These are phyloP conservation scores for Blastomyces silverae DNA, from an alignment of 2,329 filamentous ascomycete genomes.

Conservation along the genomic window DNA sequence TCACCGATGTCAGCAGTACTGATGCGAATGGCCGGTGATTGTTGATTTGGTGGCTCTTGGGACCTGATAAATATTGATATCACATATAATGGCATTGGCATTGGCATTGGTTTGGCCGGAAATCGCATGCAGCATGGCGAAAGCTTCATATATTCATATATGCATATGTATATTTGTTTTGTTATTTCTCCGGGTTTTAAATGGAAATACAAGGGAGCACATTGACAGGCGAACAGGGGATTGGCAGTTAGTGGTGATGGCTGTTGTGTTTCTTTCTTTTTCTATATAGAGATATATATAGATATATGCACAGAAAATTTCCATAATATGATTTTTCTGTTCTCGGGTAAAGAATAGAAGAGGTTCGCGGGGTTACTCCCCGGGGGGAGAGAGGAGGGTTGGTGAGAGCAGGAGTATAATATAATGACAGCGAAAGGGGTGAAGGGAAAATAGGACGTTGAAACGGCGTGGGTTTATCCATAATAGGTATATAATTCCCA, in stretches of 20 bases:
- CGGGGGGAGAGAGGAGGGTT: neutral
- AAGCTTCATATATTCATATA: neutral
- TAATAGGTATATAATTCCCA: neutral
- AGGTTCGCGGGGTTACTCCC: too few relatives aligned
- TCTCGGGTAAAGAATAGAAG: neutral
- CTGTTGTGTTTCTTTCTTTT: neutral
- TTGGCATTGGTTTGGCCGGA: neutral
- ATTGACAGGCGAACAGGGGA: neutral
- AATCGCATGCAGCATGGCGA: neutral
- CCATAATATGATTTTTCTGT: neutral
- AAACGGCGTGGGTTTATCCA: neutral
- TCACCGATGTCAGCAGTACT: constrained; percentile 5
- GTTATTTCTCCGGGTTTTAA: neutral
- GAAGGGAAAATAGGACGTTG: neutral
- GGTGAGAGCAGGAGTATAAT: neutral
- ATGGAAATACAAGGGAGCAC: neutral
- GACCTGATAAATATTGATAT: neutral
- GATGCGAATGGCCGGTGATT: neutral
- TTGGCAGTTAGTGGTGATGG: neutral
- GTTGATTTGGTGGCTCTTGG: neutral
- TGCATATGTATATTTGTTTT: neutral
- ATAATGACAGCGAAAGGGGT: neutral
- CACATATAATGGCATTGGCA: neutral
- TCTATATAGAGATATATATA: neutral
- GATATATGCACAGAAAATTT: too few relatives aligned